Percentiles rank a stretch among this genome's conserved stretches.
Conservation (phyloP, 768 basidiomycete genomes). For the Paxillus involutus region DNA sequence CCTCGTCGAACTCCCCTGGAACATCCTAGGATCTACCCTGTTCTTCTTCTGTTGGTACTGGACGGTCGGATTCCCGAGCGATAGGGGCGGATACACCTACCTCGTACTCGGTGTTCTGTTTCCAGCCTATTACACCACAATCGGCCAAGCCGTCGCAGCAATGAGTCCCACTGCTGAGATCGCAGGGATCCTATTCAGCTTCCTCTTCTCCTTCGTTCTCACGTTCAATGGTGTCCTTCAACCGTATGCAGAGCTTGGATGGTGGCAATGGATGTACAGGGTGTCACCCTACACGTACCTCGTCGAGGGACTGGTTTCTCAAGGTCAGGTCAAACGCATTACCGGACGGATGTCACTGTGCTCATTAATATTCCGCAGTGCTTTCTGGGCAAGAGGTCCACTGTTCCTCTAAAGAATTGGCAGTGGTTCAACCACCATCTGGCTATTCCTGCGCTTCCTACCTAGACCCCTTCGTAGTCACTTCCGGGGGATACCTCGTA, state of each 20-base stretch:
- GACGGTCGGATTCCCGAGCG: slow-evolving; percentile 59
- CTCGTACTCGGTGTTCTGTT: slow-evolving; percentile 54
- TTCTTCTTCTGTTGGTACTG: slow-evolving; percentile 72
- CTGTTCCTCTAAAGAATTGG: slow-evolving; percentile 65
- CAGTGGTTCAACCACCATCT: slow-evolving; percentile 46
- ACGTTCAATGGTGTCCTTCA: slow-evolving; percentile 73
- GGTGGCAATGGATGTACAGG: slow-evolving; percentile 75
- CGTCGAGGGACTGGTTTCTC: slow-evolving; percentile 45
- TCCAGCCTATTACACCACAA: slow-evolving; percentile 61
- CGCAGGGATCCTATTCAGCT: slow-evolving; percentile 55
- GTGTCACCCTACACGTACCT: slow-evolving; percentile 57
- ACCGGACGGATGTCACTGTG: neutral
- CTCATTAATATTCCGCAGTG: slow-evolving; percentile 32
- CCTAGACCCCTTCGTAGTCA: slow-evolving; percentile 40
- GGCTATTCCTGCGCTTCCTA: slow-evolving; percentile 50
- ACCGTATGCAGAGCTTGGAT: slow-evolving; percentile 57
- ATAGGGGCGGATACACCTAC: slow-evolving; percentile 60
- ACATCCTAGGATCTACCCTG: slow-evolving; percentile 54
- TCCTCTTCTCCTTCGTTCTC: slow-evolving; percentile 61
- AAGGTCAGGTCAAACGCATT: slow-evolving; percentile 37
- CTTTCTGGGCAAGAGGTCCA: slow-evolving; percentile 48
- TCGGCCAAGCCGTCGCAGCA: slow-evolving; percentile 60
- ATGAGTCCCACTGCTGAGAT: slow-evolving; percentile 62
- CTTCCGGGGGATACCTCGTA: slow-evolving; percentile 47
- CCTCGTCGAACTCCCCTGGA: slow-evolving; percentile 61